Evolutionary conservation across 2,329 filamentous ascomycete genomes (phyloP).

Genomic region (Penicillium sclerotiorum): DNA sequence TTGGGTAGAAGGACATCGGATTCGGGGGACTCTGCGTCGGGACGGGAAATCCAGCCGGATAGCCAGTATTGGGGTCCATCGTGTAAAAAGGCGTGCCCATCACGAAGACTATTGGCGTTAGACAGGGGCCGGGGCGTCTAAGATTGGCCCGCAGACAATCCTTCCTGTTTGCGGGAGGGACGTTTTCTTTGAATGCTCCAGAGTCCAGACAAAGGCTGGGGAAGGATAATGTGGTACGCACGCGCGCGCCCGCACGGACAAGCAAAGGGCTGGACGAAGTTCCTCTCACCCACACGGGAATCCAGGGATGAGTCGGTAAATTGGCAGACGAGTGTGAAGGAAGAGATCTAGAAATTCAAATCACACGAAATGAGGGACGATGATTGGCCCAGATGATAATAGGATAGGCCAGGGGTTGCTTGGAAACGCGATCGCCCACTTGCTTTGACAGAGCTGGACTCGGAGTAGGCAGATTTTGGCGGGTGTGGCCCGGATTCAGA

Average conservation of each 20-base stretch:
- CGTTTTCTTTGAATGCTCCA: neutral
- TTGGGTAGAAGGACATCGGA: constrained; percentile 42
- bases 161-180: neutral
- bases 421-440: constrained; percentile 21
- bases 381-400: constrained; percentile 22
- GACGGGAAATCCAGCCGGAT: constrained; percentile 38
- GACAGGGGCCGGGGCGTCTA: constrained; percentile 10
- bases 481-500: constrained; percentile 27
- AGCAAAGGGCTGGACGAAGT: constrained; percentile 6
- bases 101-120: constrained; percentile 13
- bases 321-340: constrained; percentile 1
- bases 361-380: neutral
- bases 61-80: constrained; percentile 29
- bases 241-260: constrained; percentile 27
- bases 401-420: constrained; percentile 15
- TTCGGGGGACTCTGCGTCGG: constrained; percentile 35
- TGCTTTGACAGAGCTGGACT: constrained; percentile 17
- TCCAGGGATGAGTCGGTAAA: constrained; percentile 21
- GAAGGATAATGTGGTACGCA: constrained; percentile 18
- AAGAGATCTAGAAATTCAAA: constrained; percentile 13
- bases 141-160: constrained; percentile 15
- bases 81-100: constrained; percentile 20
- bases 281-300: constrained; percentile 15
- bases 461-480: constrained; percentile 25
- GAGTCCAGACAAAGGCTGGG: neutral